phyloP scores from a whole-genome alignment of 495 filamentous ascomycete species.

The Aspergillus saccharolyticus region DNA sequence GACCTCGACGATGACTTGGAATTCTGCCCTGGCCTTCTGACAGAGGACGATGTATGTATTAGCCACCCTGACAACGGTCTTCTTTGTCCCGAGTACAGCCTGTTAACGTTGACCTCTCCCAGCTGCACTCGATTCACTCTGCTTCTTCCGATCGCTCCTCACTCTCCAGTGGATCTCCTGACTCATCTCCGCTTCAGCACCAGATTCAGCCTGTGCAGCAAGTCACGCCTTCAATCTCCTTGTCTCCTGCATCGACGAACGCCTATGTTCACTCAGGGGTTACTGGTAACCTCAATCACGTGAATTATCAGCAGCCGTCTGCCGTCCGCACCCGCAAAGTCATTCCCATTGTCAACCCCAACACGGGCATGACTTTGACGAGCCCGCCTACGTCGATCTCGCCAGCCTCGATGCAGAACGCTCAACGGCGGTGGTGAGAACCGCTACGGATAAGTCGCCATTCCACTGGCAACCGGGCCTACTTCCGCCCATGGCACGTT shows the following conservation, averaged over 20 bases:
- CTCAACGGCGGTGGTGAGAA: conserved; percentile 57
- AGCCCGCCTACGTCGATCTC: conserved; percentile 91
- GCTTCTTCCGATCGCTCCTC: conserved; percentile 89
- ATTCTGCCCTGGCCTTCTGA: conserved; percentile 91
- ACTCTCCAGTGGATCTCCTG: conserved; percentile 87
- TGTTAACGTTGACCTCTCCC: conserved; percentile 19
- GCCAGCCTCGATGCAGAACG: conserved; percentile 77
- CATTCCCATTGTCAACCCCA: conserved; percentile 97
- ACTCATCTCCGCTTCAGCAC: conserved; percentile 80
- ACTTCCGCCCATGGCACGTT: conserved; percentile 32
- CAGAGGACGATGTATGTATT: conserved; percentile 88
- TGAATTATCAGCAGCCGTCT: conserved; percentile 82
- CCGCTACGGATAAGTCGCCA: conserved; percentile 25
- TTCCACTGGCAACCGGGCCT: conserved; percentile 23
- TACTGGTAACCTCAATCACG: conserved; percentile 49
- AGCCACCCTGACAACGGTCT: conserved; percentile 8
- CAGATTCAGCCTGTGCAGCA: conserved; percentile 71
- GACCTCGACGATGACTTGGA: conserved; percentile 96
- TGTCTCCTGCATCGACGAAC: conserved; percentile 64
- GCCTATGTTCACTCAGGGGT: conserved; percentile 59
- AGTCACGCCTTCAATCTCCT: conserved; percentile 70
- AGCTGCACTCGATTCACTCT: conserved; percentile 87
- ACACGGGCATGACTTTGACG: conserved; percentile 78
- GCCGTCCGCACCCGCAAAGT: conserved; percentile 87
- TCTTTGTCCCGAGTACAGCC: neutral